Percentiles rank a stretch among this genome's conserved stretches.
phyloP scores from a whole-genome alignment of 2,329 filamentous ascomycete genomes.

The Chaetothyriales sp. region DNA sequence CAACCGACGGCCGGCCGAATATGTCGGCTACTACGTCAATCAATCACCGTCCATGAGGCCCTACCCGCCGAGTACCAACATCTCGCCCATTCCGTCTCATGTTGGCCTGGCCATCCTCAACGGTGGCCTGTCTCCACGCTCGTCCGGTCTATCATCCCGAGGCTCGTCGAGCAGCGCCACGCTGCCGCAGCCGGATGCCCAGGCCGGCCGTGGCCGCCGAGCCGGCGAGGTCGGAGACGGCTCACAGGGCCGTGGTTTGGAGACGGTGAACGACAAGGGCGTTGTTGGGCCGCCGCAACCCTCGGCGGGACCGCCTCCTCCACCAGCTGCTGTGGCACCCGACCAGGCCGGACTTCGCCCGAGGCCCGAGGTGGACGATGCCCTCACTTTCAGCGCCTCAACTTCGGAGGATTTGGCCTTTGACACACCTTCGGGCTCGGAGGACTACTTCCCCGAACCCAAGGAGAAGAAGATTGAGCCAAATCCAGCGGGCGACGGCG shows the following conservation, averaged over 20 bases:
- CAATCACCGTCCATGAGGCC: constrained; percentile 30
- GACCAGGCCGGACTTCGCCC: constrained; percentile 29
- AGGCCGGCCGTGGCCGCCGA: background rate
- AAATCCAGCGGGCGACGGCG: background rate
- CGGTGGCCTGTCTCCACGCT: constrained; percentile 24
- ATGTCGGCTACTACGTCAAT: constrained; percentile 33
- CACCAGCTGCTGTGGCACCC: constrained; percentile 21
- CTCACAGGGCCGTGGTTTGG: background rate
- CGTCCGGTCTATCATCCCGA: background rate
- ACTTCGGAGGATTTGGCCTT: constrained; percentile 25
- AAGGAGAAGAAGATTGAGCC: background rate
- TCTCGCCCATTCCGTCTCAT: constrained; percentile 26
- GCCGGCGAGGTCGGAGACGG: background rate
- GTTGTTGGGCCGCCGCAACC: constrained; percentile 15
- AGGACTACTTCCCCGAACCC: constrained; percentile 17
- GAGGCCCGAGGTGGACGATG: constrained; percentile 22
- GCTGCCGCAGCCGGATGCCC: background rate
- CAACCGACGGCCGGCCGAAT: constrained; percentile 29
- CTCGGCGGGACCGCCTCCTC: constrained; percentile 7
- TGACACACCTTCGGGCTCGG: constrained; percentile 20
- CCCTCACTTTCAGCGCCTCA: constrained; percentile 28
- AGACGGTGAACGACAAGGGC: background rate
- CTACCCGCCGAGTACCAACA: constrained; percentile 27
- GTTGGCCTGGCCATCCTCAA: constrained; percentile 28
- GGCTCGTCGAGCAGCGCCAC: background rate